These are phyloP conservation scores for Bolboschoenoplectus hybrid DNA, from an alignment of 202 grass and related monocot species.

Conservation along the genomic window DNA sequence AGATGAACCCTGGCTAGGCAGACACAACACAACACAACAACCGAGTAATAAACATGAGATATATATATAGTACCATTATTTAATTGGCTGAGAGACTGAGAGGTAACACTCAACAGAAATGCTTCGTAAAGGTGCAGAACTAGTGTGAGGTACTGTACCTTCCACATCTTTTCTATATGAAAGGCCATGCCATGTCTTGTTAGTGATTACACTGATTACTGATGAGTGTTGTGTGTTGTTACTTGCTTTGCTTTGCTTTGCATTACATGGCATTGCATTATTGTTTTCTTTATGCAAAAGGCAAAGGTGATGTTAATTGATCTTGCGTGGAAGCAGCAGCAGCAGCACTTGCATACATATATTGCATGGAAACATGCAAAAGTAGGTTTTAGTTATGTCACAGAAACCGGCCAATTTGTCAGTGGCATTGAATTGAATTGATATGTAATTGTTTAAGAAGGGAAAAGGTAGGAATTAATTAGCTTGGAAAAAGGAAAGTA, in stretches of 20 bases:
- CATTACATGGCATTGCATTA: background rate
- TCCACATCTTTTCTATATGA: slow-evolving; percentile 18
- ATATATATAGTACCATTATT: background rate
- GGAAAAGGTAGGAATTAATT: background rate
- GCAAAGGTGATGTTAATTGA: slow-evolving; percentile 17
- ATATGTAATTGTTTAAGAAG: slow-evolving; percentile 8
- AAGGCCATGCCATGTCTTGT: background rate
- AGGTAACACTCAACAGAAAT: background rate
- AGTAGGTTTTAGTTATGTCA: slow-evolving; percentile 38
- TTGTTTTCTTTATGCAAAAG: slow-evolving; percentile 29
- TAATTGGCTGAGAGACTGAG: background rate
- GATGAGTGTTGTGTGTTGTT: background rate
- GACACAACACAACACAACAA: slow-evolving; percentile 26
- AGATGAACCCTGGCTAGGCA: slow-evolving; percentile 8
- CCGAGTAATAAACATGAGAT: background rate
- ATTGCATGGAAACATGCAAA: slow-evolving; percentile 39
- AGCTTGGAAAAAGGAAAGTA: slow-evolving; percentile 10
- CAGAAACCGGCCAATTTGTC: slow-evolving; percentile 22
- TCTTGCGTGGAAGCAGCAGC: slow-evolving; percentile 34
- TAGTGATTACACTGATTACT: background rate
- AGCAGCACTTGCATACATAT: no score
- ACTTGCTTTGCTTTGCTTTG: background rate
- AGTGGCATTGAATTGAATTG: background rate
- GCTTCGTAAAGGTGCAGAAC: slow-evolving; percentile 28
- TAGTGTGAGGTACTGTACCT: slow-evolving; percentile 14